These are phyloP conservation scores for Trichoderma hamatum DNA, from an alignment of 2,329 filamentous ascomycete species.

Conservation along the genomic window DNA sequence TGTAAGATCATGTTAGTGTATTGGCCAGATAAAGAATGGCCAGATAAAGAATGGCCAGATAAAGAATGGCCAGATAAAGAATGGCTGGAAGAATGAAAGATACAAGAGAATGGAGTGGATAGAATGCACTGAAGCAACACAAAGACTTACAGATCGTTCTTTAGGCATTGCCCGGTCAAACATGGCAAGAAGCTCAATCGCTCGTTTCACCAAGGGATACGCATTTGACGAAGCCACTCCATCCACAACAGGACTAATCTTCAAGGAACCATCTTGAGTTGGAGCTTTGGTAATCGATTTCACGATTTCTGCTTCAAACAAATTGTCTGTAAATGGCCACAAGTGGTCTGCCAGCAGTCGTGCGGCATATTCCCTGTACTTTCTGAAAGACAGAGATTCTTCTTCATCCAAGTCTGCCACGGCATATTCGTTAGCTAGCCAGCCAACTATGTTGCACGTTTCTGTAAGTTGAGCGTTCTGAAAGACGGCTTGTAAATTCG, in stretches of 20 bases:
- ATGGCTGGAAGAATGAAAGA: background rate
- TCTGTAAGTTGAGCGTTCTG: slow-evolving; percentile 52
- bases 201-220: slow-evolving; percentile 60
- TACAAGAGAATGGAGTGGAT: too few species aligned
- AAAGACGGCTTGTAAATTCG: slow-evolving; percentile 53
- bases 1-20: slow-evolving; percentile 29
- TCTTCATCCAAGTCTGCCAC: slow-evolving; percentile 59
- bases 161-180: slow-evolving; percentile 68
- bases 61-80: too few species aligned
- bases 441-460: slow-evolving; percentile 59
- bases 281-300: slow-evolving; percentile 56
- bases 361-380: slow-evolving; percentile 60
- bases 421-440: slow-evolving; percentile 62
- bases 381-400: slow-evolving; percentile 55
- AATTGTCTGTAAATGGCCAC: slow-evolving; percentile 58
- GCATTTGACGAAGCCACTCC: slow-evolving; percentile 59
- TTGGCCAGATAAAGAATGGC: background rate
- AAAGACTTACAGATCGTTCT: slow-evolving; percentile 58
- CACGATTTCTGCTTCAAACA: slow-evolving; percentile 59
- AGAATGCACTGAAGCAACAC: too few species aligned
- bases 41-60: too few species aligned
- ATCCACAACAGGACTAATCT: slow-evolving; percentile 53
- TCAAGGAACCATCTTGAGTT: slow-evolving; percentile 52
- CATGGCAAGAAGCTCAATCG: slow-evolving; percentile 61
- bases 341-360: slow-evolving; percentile 59